Evolutionary conservation across 2,329 filamentous ascomycete species (phyloP).

Genomic region (Fusarium sp.): DNA sequence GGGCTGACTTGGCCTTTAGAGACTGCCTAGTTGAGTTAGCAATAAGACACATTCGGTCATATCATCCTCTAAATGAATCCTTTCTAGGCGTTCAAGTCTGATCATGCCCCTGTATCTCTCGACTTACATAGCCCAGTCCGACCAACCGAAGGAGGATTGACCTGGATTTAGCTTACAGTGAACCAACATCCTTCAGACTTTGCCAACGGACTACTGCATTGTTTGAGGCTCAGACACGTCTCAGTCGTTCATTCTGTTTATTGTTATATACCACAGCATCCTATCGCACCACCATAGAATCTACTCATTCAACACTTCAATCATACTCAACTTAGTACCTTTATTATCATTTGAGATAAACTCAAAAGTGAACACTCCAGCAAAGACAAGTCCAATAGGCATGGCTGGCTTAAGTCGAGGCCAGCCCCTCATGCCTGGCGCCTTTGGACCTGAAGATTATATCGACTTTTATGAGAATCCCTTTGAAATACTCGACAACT

Average conservation of each 20-base stretch:
- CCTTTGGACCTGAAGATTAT: slow-evolving; percentile 48
- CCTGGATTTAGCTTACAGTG: slow-evolving; percentile 4
- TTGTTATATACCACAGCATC: slow-evolving; percentile 3
- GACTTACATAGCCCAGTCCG: neutral
- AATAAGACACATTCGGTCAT: neutral
- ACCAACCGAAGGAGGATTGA: neutral
- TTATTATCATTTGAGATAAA: neutral
- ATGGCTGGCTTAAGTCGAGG: slow-evolving; percentile 25
- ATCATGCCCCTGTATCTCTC: neutral
- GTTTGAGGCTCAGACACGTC: neutral
- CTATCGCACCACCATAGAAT: slow-evolving; percentile 5
- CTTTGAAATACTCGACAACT: slow-evolving; percentile 40
- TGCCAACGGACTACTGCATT: slow-evolving; percentile 2
- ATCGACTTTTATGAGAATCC: slow-evolving; percentile 48
- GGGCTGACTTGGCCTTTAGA: slow-evolving; percentile 32
- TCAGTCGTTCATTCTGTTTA: slow-evolving; percentile 13
- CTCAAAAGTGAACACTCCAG: neutral
- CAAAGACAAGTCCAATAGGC: neutral
- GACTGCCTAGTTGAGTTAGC: slow-evolving; percentile 24
- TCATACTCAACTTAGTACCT: neutral
- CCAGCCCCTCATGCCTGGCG: slow-evolving; percentile 44
- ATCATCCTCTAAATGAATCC: neutral
- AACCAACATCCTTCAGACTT: slow-evolving; percentile 2
- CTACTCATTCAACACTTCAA: neutral
- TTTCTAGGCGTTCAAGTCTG: neutral